Evolutionary conservation across 441 rosid genomes (phyloP).

Genomic region (Erodium trifolium): DNA sequence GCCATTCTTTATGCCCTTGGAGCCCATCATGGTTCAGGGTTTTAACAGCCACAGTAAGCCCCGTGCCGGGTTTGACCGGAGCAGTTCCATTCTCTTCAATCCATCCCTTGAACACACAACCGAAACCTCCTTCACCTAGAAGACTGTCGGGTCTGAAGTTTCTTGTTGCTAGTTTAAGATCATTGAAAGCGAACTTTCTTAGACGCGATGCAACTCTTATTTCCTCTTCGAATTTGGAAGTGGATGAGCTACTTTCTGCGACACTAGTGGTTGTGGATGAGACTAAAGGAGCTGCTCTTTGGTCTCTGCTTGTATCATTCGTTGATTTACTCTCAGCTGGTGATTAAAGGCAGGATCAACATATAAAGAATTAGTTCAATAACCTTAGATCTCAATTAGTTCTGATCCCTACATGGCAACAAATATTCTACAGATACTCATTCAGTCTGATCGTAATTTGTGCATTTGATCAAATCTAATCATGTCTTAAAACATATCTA

Average conservation of each 20-base stretch:
- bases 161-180: slow-evolving; percentile 14
- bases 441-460: no score
- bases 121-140: no score
- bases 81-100: slow-evolving; percentile 13
- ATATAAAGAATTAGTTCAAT: neutral
- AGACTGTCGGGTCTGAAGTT: slow-evolving; percentile 22
- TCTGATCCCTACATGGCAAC: no score
- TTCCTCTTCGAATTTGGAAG: slow-evolving; percentile 38
- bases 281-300: slow-evolving; percentile 37
- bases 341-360: slow-evolving; percentile 7
- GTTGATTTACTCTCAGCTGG: slow-evolving; percentile 46
- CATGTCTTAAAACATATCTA: no score
- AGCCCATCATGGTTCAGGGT: slow-evolving; percentile 46
- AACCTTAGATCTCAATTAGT: neutral
- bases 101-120: no score
- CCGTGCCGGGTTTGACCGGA: slow-evolving; percentile 48
- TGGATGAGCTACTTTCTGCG: slow-evolving; percentile 37
- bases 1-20: slow-evolving; percentile 51
- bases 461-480: no score
- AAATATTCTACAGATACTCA: no score
- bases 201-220: slow-evolving; percentile 40
- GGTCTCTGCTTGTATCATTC: slow-evolving; percentile 41
- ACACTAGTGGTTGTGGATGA: slow-evolving; percentile 45
- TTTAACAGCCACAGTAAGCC: slow-evolving; percentile 44
- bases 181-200: slow-evolving; percentile 37